Evolutionary conservation across 2,329 filamentous ascomycete genomes (phyloP).

Genomic region (Volutella citrinella): DNA sequence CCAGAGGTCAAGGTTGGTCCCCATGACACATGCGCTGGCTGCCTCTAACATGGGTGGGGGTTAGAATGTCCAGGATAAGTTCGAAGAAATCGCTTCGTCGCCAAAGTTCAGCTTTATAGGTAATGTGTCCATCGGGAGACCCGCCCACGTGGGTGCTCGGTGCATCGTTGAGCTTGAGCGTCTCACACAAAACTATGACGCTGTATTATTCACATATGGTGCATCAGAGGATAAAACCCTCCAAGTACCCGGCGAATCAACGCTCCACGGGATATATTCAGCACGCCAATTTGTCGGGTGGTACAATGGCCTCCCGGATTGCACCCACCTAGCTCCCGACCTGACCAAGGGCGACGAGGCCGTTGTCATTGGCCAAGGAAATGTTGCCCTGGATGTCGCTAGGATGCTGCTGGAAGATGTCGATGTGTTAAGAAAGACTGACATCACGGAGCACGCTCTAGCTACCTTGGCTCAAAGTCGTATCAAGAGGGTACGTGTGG

Average conservation of each 20-base stretch:
- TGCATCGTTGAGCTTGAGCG: constrained; percentile 61
- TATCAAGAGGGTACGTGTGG: constrained; percentile 77
- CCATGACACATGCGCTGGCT: constrained; percentile 6
- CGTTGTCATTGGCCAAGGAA: constrained; percentile 89
- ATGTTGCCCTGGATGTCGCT: constrained; percentile 92
- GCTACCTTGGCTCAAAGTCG: constrained; percentile 69
- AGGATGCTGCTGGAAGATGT: constrained; percentile 79
- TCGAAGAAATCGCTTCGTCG: constrained; percentile 80
- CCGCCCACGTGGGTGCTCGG: constrained; percentile 35
- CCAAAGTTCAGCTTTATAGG: constrained; percentile 87
- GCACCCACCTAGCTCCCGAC: constrained; percentile 68
- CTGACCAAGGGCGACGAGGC: constrained; percentile 75
- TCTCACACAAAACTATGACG: constrained; percentile 82
- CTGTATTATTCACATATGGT: constrained; percentile 88
- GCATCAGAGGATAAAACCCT: constrained; percentile 80
- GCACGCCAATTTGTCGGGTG: constrained; percentile 94
- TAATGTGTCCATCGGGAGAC: constrained; percentile 74
- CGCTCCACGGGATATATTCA: constrained; percentile 73
- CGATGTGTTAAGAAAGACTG: constrained; percentile 72
- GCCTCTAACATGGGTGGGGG: not conserved
- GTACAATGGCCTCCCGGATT: constrained; percentile 95
- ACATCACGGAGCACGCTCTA: constrained; percentile 84
- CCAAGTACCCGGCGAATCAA: constrained; percentile 74
- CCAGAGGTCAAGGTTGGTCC: constrained; percentile 84
- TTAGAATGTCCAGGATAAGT: constrained; percentile 93